Base-by-base conservation (phyloP, 2,329 filamentous ascomycete genomes). In the Fusarium sp. region DNA sequence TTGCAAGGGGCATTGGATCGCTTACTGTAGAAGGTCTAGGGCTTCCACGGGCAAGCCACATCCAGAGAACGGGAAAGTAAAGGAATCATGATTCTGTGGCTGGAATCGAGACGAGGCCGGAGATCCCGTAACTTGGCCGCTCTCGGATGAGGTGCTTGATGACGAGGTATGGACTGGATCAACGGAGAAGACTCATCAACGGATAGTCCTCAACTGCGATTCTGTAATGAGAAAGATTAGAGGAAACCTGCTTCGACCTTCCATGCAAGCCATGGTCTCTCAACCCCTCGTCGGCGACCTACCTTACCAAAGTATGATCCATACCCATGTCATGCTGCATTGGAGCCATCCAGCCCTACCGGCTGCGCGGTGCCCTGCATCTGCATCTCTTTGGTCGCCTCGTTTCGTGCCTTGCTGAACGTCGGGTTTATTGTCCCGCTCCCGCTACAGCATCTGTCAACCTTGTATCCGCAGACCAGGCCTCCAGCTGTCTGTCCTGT, bases 11-110 rank as follows among this genome's bases (percentile, higher is more conserved):
- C 49, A 71, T 74, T 49, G 44, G 44, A 17, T 8, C 35, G 57
- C n/a, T 69, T 46, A 49, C 44, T 49, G 44, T 49, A 49, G 44
- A 49, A 49, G 44, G 44, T 49, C 44, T 49, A 49, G 71, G 58
- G 68, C 68, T 49, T 71, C 65, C 62, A 24, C 55, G 61, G 64
- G 55, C 64, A 74, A 72, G 73, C 73, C 73, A 75, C 73, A 62
- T 55, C 55, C 62, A 59, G 53, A 42, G 31, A 51, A 27, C 36
- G 49, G 17, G 40, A 29, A 62, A 33, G 20, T 35, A 33, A 44
- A 64, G 57, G 68, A 38, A 58, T 36, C 44, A 72, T 75, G 73
- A 75, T 59, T 57, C 57, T 36, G 66, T 67, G 66, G 71, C 73
- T 62, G 55, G 70, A 51, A 27, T 61, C 24, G 40, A 60, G 56